phyloP scores from a whole-genome alignment of 2,329 filamentous ascomycete species.

The Lasiodiplodia citricola region DNA sequence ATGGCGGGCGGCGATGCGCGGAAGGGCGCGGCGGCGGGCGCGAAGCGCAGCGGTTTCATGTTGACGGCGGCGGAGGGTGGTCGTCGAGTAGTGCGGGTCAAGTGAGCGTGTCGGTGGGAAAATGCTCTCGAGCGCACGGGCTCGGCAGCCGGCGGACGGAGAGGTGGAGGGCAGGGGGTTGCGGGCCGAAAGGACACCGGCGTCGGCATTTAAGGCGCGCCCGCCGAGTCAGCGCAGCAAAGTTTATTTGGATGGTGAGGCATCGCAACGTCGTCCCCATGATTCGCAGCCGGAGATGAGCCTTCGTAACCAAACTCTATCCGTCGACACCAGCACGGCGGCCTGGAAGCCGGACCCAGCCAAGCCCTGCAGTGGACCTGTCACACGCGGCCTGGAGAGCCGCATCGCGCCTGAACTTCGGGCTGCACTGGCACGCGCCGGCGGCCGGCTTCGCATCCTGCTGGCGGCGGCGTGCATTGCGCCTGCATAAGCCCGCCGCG shows the following conservation, averaged over 20 bases:
- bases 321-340: neutral
- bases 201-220: neutral
- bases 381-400: neutral
- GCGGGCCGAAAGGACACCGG: slow-evolving; percentile 20
- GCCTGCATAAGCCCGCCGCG: neutral
- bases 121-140: slow-evolving; percentile 18
- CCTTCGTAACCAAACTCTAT: slow-evolving; percentile 9
- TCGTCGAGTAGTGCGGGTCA: neutral
- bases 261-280: slow-evolving; percentile 10
- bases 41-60: slow-evolving; percentile 22
- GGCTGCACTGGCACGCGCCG: neutral
- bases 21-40: slow-evolving; percentile 31
- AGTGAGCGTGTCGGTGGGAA: slow-evolving; percentile 3
- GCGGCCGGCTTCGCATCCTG: slow-evolving; percentile 14
- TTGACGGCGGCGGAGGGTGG: slow-evolving; percentile 1
- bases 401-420: neutral
- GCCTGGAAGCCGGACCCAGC: too few relatives aligned
- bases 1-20: slow-evolving; percentile 32
- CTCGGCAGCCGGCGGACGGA: neutral
- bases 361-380: too few relatives aligned
- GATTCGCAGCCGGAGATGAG: slow-evolving; percentile 16
- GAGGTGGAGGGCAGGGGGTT: too few relatives aligned
- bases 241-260: slow-evolving; percentile 25
- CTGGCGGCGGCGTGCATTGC: slow-evolving; percentile 14
- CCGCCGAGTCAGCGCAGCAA: slow-evolving; percentile 10